Conservation (phyloP, 1,284 basidiomycete genomes). For the Boletus subluridellus region DNA sequence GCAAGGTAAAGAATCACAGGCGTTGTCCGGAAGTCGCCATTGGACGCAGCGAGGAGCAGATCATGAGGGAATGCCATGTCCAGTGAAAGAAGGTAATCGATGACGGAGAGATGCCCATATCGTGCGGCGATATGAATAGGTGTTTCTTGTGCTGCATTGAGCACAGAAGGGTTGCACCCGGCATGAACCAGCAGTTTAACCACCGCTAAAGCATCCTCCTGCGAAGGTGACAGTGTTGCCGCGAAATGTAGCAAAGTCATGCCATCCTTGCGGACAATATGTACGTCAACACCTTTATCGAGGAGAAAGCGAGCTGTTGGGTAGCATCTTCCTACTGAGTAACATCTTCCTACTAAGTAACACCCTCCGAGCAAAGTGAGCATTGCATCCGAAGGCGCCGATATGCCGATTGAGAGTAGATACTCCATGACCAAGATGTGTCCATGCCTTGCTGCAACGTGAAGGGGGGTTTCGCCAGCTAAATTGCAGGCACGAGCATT, state of each 20-base stretch:
- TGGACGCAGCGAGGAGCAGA: not conserved
- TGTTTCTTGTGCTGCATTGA: too few relatives aligned
- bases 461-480: too few relatives aligned
- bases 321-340: too few relatives aligned
- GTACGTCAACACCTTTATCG: not conserved
- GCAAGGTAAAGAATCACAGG: not conserved
- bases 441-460: too few relatives aligned
- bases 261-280: not conserved
- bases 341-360: too few relatives aligned
- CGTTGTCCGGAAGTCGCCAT: not conserved
- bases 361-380: too few relatives aligned
- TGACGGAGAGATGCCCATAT: too few relatives aligned
- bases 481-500: too few relatives aligned
- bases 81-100: too few relatives aligned
- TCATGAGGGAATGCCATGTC: not conserved
- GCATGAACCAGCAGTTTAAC: not conserved
- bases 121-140: too few relatives aligned
- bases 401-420: too few relatives aligned
- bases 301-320: not conserved
- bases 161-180: not conserved
- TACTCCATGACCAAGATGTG: too few relatives aligned
- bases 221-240: accelerated
- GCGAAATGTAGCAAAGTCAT: not conserved
- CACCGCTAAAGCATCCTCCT: not conserved
- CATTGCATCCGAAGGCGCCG: not conserved